Evolutionary conservation across 495 filamentous ascomycete species (phyloP).

Genomic region (Aspergillus homomorphus): DNA sequence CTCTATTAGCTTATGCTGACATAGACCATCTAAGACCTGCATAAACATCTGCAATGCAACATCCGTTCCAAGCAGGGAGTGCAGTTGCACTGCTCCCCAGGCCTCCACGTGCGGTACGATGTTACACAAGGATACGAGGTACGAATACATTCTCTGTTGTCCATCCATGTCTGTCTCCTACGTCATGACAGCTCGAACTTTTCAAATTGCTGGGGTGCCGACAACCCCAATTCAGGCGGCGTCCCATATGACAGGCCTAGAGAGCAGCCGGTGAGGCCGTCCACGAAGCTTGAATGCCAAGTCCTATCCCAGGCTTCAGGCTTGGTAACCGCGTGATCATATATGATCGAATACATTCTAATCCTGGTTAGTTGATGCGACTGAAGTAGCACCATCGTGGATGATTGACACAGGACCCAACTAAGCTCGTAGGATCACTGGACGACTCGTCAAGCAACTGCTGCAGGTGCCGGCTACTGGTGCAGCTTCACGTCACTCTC

Average conservation of each 20-base stretch:
- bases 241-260: not conserved
- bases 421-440: too few species aligned
- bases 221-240: not conserved
- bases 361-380: too few species aligned
- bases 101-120: not conserved
- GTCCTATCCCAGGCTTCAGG: not conserved
- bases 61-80: not conserved
- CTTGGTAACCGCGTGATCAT: not conserved
- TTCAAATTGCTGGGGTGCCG: not conserved
- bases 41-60: not conserved
- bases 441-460: not conserved
- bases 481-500: not conserved
- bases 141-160: not conserved
- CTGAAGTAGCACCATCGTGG: too few species aligned
- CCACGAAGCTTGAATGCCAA: not conserved
- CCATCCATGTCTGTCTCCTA: not conserved
- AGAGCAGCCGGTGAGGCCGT: too few species aligned
- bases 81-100: not conserved
- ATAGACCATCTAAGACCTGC: not conserved
- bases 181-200: not conserved
- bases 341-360: not conserved
- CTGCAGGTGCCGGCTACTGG: not conserved
- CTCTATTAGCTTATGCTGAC: not conserved
- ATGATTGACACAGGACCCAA: too few species aligned
- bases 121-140: not conserved